Conservation (phyloP, 108 stramenopile species). For the Stephanodiscus minutulus region DNA sequence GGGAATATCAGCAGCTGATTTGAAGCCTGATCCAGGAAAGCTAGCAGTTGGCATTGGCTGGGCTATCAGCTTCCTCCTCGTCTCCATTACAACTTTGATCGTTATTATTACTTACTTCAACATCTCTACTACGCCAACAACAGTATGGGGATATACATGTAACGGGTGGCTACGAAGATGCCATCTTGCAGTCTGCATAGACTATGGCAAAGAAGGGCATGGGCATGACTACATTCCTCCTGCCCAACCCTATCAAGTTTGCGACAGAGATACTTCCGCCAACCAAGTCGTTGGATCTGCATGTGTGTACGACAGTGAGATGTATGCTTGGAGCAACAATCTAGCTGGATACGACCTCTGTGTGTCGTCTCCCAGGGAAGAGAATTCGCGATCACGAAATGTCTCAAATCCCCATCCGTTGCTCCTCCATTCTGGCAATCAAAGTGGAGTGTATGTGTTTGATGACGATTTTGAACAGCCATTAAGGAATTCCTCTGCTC, state of each 20-base stretch:
- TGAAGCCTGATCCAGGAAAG: conserved; percentile 29
- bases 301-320: conserved; percentile 43
- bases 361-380: conserved; percentile 30
- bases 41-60: conserved; percentile 41
- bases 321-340: conserved; percentile 39
- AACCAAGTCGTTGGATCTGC: conserved; percentile 41
- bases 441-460: conserved; percentile 40
- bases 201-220: conserved; percentile 16
- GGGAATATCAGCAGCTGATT: conserved; percentile 25
- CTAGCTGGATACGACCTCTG: conserved; percentile 45
- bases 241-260: conserved; percentile 36
- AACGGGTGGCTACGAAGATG: conserved; percentile 45
- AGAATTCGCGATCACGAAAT: conserved; percentile 9
- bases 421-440: conserved; percentile 12
- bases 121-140: conserved; percentile 23
- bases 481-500: conserved; percentile 24
- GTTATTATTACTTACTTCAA: conserved; percentile 33
- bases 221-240: conserved; percentile 21
- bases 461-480: conserved; percentile 50
- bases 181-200: conserved; percentile 41
- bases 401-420: conserved; percentile 29
- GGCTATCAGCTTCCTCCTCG: conserved; percentile 20
- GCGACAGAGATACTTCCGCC: conserved; percentile 23
- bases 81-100: conserved; percentile 4
- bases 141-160: conserved; percentile 40